A percentile compares a stretch with the other conserved stretches of the same genome.
Conservation (phyloP, 495 filamentous ascomycete genomes). For the Lichenothelia convexa region DNA sequence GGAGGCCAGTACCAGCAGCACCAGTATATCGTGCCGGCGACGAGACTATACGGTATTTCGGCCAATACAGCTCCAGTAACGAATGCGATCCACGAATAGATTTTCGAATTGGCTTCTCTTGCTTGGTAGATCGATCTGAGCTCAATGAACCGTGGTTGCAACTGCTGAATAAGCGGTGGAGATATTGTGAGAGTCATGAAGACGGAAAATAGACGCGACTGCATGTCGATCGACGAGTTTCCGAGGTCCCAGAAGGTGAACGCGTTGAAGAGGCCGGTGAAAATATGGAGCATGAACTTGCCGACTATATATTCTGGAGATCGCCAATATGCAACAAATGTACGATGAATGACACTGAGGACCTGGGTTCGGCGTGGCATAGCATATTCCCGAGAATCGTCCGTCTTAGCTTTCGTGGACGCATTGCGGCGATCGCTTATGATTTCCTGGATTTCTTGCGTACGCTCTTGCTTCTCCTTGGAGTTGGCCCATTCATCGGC, state of each 20-base stretch:
- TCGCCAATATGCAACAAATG: constrained; percentile 15
- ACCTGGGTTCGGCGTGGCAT: constrained; percentile 21
- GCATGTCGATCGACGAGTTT: constrained; percentile 39
- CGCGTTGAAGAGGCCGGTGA: constrained; percentile 44
- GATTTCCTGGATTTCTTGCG: constrained; percentile 14
- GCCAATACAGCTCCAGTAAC: constrained; percentile 49
- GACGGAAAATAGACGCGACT: constrained; percentile 46
- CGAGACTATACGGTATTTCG: constrained; percentile 52
- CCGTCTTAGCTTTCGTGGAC: constrained; percentile 3
- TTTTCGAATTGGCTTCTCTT: constrained; percentile 48
- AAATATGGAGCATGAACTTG: constrained; percentile 34
- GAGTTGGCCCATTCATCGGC: constrained; percentile 38
- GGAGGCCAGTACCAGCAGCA: constrained; percentile 33
- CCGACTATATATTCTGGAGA: constrained; percentile 13
- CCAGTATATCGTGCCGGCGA: constrained; percentile 45
- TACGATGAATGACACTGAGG: constrained; percentile 12
- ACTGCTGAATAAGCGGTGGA: constrained; percentile 42
- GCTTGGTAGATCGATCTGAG: constrained; percentile 50
- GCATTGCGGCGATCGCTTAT: constrained; percentile 6
- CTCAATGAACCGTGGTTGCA: constrained; percentile 49
- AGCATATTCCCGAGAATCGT: constrained; percentile 28
- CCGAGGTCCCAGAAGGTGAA: constrained; percentile 47
- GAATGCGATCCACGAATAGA: constrained; percentile 58
- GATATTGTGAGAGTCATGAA: constrained; percentile 55
- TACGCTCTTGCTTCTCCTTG: constrained; percentile 17